These are phyloP conservation scores for Eimeria falciformis DNA, from an alignment of 169 alveolate species.

Conservation along the genomic window DNA sequence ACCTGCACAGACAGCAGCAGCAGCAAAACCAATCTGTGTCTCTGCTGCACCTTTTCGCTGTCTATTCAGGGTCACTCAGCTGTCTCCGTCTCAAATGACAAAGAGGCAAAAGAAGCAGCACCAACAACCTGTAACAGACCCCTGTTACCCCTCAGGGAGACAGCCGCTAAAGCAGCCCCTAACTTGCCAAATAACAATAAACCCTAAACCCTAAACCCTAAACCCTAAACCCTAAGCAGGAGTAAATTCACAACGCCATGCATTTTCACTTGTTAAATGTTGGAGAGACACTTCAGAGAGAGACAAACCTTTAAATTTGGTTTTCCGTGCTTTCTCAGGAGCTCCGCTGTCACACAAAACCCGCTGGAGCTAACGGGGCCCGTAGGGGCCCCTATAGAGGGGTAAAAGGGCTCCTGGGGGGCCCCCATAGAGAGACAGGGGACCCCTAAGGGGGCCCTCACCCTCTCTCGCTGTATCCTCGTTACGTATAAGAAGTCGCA, in stretches of 20 bases:
- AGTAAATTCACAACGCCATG: no score
- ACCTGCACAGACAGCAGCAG: slow-evolving; percentile 69
- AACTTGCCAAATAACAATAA: no score
- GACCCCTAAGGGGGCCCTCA: slow-evolving; percentile 65
- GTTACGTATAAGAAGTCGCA: slow-evolving; percentile 88
- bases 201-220: no score
- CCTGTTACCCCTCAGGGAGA: background rate
- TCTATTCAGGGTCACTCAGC: no score
- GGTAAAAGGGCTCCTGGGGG: background rate
- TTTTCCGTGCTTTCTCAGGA: slow-evolving; percentile 78
- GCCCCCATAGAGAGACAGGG: background rate
- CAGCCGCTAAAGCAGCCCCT: no score
- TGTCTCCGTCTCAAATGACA: background rate
- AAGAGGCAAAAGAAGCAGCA: background rate
- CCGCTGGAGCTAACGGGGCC: background rate
- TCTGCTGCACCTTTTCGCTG: no score
- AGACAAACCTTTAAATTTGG: slow-evolving; percentile 73
- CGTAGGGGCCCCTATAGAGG: background rate
- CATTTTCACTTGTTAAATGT: no score
- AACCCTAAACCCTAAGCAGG: no score
- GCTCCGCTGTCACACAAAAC: slow-evolving; percentile 65
- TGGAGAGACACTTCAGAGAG: no score
- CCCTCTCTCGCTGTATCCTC: slow-evolving; percentile 87
- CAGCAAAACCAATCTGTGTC: background rate
- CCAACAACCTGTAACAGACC: background rate